Evolutionary conservation across 75 land plant genomes (phyloP).

Genomic region (Pinus tabuliformis): DNA sequence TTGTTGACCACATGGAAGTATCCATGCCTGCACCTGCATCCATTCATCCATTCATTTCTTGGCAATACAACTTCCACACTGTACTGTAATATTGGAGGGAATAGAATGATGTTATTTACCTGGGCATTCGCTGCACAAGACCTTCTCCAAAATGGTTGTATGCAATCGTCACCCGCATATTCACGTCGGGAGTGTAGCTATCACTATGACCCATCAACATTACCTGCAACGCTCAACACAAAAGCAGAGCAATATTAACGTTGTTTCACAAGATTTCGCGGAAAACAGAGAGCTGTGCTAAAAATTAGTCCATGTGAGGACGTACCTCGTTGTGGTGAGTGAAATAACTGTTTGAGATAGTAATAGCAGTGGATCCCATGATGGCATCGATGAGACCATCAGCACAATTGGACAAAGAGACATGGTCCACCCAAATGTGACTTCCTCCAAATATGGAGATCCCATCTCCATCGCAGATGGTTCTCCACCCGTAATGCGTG

Average conservation of each 20-base stretch:
- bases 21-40: constrained; percentile 30
- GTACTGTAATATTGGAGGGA: too few relatives aligned
- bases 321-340: constrained; percentile 39
- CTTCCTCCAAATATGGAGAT: constrained; percentile 40
- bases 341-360: constrained; percentile 53
- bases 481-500: constrained; percentile 26
- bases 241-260: neutral
- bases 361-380: constrained; percentile 46
- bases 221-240: constrained; percentile 19
- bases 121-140: constrained; percentile 47
- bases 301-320: too few relatives aligned
- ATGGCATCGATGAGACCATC: constrained; percentile 64
- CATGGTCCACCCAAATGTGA: constrained; percentile 57
- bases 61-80: too few relatives aligned
- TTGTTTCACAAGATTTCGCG: neutral
- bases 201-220: constrained; percentile 59
- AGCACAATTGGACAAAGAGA: constrained; percentile 27
- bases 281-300: too few relatives aligned
- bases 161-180: constrained; percentile 63
- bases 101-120: too few relatives aligned
- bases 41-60: neutral
- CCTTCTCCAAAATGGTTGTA: constrained; percentile 63
- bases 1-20: constrained; percentile 46
- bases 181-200: constrained; percentile 14
- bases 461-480: constrained; percentile 47